Evolutionary conservation across 2,329 filamentous ascomycete genomes (phyloP).

Genomic region (Biscogniauxia mediterranea): DNA sequence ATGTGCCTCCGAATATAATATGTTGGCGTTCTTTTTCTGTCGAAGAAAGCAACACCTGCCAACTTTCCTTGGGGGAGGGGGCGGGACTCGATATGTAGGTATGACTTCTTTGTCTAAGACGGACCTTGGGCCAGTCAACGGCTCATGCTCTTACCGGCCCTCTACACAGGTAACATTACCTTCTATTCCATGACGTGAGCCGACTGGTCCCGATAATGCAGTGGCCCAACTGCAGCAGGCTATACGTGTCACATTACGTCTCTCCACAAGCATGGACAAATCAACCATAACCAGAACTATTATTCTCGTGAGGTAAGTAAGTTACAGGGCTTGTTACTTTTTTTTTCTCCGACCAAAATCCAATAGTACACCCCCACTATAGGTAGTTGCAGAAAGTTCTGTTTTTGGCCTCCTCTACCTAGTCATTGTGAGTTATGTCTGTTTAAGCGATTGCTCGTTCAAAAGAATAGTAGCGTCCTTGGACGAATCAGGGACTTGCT

Average conservation of each 20-base stretch:
- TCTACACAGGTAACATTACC: background rate
- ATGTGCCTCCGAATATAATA: background rate
- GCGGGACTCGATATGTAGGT: background rate
- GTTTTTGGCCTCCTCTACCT: background rate
- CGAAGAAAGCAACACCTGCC: background rate
- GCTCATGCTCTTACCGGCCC: background rate
- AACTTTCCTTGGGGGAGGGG: background rate
- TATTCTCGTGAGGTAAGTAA: background rate
- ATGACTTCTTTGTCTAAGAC: background rate
- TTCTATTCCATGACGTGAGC: background rate
- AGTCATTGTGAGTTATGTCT: background rate
- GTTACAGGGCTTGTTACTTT: background rate
- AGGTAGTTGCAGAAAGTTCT: background rate
- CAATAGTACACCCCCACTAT: background rate
- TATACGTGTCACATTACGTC: background rate
- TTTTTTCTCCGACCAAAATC: background rate
- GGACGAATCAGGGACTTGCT: background rate
- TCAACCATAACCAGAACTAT: background rate
- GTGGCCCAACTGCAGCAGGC: background rate
- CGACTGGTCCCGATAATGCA: background rate
- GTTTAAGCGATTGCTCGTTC: background rate
- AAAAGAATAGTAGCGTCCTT: background rate
- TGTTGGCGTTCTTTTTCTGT: background rate
- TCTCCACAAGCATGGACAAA: background rate
- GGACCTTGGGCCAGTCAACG: background rate